Conservation (phyloP, 495 filamentous ascomycete species). For the Aspergillus panamensis region DNA sequence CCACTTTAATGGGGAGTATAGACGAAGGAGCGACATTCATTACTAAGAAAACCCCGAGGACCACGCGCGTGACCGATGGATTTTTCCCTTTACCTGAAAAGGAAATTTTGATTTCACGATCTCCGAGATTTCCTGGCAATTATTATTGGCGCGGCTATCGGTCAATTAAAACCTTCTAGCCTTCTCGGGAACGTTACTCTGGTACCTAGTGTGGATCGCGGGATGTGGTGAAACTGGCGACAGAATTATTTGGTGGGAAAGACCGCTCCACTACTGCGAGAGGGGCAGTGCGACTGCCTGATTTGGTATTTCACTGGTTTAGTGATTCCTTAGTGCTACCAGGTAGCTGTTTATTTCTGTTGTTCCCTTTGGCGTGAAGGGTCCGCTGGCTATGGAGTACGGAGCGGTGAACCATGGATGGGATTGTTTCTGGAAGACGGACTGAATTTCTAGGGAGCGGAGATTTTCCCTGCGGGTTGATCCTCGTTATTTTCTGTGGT, state of each 20-base stretch:
- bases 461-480: conserved; percentile 15
- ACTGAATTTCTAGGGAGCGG: conserved; percentile 16
- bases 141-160: background rate
- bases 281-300: background rate
- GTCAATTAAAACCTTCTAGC: background rate
- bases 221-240: background rate
- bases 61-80: background rate
- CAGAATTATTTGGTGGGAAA: background rate
- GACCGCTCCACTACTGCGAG: background rate
- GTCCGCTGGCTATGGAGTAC: conserved; percentile 15
- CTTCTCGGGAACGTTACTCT: background rate
- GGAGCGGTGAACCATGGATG: conserved; percentile 24
- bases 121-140: background rate
- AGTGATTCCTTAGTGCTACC: background rate
- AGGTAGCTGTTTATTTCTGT: background rate
- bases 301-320: background rate
- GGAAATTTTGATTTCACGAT: background rate
- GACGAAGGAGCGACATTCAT: background rate
- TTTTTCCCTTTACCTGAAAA: background rate
- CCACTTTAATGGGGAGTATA: background rate
- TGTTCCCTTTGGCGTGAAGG: conserved; percentile 1
- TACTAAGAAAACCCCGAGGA: background rate
- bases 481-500: conserved; percentile 13
- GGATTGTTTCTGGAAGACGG: conserved; percentile 19
- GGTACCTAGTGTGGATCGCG: background rate